Conservation (phyloP, 1,284 basidiomycete species). For the Psilocybe mexicana region DNA sequence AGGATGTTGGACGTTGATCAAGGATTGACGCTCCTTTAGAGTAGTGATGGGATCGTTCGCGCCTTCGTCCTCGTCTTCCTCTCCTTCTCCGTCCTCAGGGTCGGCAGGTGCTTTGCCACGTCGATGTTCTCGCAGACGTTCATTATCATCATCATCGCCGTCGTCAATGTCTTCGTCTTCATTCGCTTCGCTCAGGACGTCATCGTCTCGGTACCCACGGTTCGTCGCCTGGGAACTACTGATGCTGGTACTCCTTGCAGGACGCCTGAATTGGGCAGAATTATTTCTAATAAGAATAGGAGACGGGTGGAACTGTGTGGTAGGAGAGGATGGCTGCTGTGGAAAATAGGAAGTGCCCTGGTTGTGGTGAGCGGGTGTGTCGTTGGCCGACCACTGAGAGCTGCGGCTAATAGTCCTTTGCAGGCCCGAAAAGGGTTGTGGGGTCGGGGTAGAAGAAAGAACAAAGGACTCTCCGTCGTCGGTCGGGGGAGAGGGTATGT, state of each 20-base stretch:
- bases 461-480: conserved; percentile 34
- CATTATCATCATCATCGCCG: conserved; percentile 48
- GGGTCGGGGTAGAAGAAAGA: conserved; percentile 41
- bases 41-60: conserved; percentile 82
- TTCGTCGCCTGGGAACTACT: conserved; percentile 53
- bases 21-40: conserved; percentile 93
- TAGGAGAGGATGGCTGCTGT: conserved; percentile 37
- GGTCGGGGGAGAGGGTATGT: conserved; percentile 27
- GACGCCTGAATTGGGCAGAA: conserved; percentile 51
- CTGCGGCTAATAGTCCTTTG: conserved; percentile 51
- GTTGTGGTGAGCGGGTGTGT: conserved; percentile 63
- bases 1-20: conserved; percentile 98
- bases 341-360: conserved; percentile 69
- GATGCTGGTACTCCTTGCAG: conserved; percentile 59
- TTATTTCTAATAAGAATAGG: conserved; percentile 47
- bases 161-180: conserved; percentile 39
- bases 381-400: conserved; percentile 55
- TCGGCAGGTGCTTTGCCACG: conserved; percentile 36
- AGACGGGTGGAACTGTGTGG: conserved; percentile 36
- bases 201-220: conserved; percentile 46
- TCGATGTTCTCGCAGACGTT: conserved; percentile 34
- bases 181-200: conserved; percentile 48
- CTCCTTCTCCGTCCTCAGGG: conserved; percentile 30
- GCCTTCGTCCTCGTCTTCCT: conserved; percentile 42
- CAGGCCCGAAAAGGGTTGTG: conserved; percentile 36